Base-by-base conservation (phyloP, 257 asterid genomes). In the Solanum pimpinellifolium region DNA sequence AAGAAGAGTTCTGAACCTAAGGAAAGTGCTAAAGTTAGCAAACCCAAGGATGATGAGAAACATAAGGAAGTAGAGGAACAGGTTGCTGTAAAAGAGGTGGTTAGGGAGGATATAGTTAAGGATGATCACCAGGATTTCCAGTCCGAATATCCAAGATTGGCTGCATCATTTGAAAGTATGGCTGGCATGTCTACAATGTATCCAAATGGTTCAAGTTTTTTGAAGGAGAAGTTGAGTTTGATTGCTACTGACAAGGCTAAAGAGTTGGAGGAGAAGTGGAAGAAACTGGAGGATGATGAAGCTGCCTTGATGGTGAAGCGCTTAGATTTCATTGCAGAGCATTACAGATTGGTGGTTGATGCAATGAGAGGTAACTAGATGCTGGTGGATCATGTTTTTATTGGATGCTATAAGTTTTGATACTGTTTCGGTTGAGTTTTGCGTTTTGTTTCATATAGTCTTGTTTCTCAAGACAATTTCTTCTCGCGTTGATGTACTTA, bases 241-340 rank as follows among this genome's bases (percentile, higher is more conserved):
- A 84, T 93, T 68, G 95, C 89, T 74, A 68, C 77, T 72, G 89
- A 31, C 7, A 93, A 92, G 90, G 94, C 95, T 6, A 88, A 87
- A 89, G 94, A 91, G 35, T 88, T 91, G 86, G 93, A 95, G 23
- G 91, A 92, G 12, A 90, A 91, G 88, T 95, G 98, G 98, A 94
- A 89, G 90, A 81, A 90, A 31, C 81, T 95, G 90, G 7, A 69
- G 18, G 16, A 41, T 84, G 90, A 90, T 85, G 94, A 94, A 85
- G 11, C 49, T 60, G 93, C 91, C 88, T 29, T 94, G 7, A 69
- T 77, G 14, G 13, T 60, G 72, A 90, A 91, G 93, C 92, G 83
- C 84, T 11, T 92, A 72, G 15, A 16, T 21, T 78, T 94, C 92
- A 80, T 93, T 87, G 21, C 25, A 12, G 92, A 92, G 72, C 97